Percentiles rank a stretch among this genome's conserved stretches.
Conservation (phyloP, 192 early-diverging fungal species). For the Entomortierella chlamydospora region DNA sequence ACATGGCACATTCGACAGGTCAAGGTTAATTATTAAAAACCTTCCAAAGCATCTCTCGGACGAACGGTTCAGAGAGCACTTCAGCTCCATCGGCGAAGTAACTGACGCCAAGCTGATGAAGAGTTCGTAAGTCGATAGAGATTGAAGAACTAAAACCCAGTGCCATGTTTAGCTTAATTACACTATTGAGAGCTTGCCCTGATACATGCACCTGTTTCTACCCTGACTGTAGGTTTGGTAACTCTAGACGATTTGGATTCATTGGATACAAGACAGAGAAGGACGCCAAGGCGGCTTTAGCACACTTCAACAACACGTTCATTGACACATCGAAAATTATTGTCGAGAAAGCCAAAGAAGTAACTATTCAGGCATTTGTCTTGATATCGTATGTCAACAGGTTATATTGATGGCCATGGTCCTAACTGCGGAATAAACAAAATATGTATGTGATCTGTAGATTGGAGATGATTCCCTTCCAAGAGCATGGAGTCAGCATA, state of each 20-base stretch:
- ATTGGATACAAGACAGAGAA: slow-evolving; percentile 91
- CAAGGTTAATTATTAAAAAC: slow-evolving; percentile 94
- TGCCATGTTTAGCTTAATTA: too few relatives aligned
- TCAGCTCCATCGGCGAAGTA: slow-evolving; percentile 84
- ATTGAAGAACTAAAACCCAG: too few relatives aligned
- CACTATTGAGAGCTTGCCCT: background rate
- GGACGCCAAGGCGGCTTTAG: slow-evolving; percentile 83
- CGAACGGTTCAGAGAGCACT: slow-evolving; percentile 89
- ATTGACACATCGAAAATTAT: slow-evolving; percentile 91
- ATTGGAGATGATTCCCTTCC: slow-evolving; percentile 86
- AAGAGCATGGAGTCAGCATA: slow-evolving; percentile 92
- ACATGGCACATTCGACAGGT: slow-evolving; percentile 14
- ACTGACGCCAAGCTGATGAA: slow-evolving; percentile 94
- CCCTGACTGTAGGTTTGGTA: slow-evolving; percentile 67
- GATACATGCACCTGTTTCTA: background rate
- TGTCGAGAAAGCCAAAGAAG: slow-evolving; percentile 89
- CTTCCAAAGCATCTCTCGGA: slow-evolving; percentile 91
- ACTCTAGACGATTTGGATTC: slow-evolving; percentile 91
- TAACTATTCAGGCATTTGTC: too few relatives aligned
- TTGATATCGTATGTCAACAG: background rate
- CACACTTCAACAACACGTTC: slow-evolving; percentile 92
- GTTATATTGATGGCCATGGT: background rate
- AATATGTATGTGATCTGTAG: slow-evolving; percentile 31
- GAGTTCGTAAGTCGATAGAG: slow-evolving; percentile 68
- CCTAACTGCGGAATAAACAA: too few relatives aligned